These are phyloP conservation scores for Fusarium subglutinans DNA, from an alignment of 2,329 filamentous ascomycete genomes.

Conservation along the genomic window DNA sequence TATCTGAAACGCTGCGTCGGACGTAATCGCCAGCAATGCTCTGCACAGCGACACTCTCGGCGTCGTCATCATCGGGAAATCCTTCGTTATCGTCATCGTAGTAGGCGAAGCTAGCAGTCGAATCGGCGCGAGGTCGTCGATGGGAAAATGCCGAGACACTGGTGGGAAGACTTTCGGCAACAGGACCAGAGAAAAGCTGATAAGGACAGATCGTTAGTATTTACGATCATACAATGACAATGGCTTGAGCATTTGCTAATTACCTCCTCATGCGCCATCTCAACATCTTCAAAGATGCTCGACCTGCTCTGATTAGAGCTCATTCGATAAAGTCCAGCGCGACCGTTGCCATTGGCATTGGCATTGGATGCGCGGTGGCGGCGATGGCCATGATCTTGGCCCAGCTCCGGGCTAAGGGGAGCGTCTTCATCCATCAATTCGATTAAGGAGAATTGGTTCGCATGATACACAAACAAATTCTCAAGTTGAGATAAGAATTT, in stretches of 20 bases:
- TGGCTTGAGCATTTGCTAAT: background rate
- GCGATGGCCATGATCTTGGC: slow-evolving; percentile 27
- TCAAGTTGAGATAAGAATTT: slow-evolving; percentile 10
- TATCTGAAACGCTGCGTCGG: slow-evolving; percentile 48
- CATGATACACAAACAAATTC: slow-evolving; percentile 27
- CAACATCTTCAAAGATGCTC: slow-evolving; percentile 93
- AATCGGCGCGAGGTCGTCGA: slow-evolving; percentile 81
- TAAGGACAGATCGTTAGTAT: background rate
- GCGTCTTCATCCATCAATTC: slow-evolving; percentile 44
- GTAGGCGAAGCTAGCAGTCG: slow-evolving; percentile 88
- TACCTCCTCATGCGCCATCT: slow-evolving; percentile 97
- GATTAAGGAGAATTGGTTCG: slow-evolving; percentile 12
- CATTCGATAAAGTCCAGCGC: slow-evolving; percentile 65
- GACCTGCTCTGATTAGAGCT: slow-evolving; percentile 76
- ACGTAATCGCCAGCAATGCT: slow-evolving; percentile 38
- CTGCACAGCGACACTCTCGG: slow-evolving; percentile 44
- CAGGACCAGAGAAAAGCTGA: slow-evolving; percentile 85
- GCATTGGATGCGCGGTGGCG: slow-evolving; percentile 32
- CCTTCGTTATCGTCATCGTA: slow-evolving; percentile 72
- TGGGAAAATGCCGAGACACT: slow-evolving; percentile 93
- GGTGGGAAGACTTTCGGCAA: slow-evolving; percentile 95
- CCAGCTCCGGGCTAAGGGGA: slow-evolving; percentile 25
- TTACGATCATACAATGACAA: background rate
- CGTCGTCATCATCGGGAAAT: slow-evolving; percentile 46
- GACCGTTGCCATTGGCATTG: slow-evolving; percentile 20